Base-by-base conservation (phyloP, 2,329 filamentous ascomycete species). In the Phaeosphaeria sp. region DNA sequence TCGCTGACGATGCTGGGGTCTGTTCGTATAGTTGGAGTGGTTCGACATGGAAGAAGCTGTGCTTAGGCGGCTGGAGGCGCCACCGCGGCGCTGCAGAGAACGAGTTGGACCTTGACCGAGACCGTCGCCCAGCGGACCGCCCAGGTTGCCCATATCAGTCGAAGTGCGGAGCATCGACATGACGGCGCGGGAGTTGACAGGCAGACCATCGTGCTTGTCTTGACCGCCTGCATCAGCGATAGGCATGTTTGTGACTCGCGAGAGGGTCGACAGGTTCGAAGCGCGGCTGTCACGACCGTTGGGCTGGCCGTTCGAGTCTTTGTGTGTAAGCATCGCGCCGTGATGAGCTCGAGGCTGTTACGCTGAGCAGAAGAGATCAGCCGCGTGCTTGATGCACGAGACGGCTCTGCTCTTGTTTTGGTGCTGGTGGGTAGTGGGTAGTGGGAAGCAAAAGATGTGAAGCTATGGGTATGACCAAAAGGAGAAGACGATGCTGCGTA, bases 111-210 rank as follows among this genome's bases (percentile, higher is more conserved):
- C 41, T 10, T 70, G 72, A 23, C 78, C 75, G 52, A 81, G 65
- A 27, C 77, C 72, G 46, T 71, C 64, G 51, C 77, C 76, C 6
- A 73, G 73, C 18, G 81, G 68, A 25, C 74, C 68, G 11, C 75
- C 79, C 48, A 83, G 71, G 59, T 82, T 78, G 50, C 81, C 80
- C 49, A 81, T 77, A 64, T 83, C 81, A 1, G 80, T 83, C 9
- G 78, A 78, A 11, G 80, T 83, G 56, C 79, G 79, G 54, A 83
- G 79, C 81, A 83, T 83, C 60, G 79, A 81, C 70, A 80, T 72
- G 58, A 83, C 77, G 42, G 78, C 80, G 23, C 78, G 77, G 23
- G 46, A 54, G 4, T 55, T 58, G 55, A 75, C 72, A 52, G 70
- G 72, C 50, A 70, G 71, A 59, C 66, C 71, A 60, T 75, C 69